Base-by-base conservation (phyloP, 2,329 filamentous ascomycete genomes). In the Cytospora schulzeri region DNA sequence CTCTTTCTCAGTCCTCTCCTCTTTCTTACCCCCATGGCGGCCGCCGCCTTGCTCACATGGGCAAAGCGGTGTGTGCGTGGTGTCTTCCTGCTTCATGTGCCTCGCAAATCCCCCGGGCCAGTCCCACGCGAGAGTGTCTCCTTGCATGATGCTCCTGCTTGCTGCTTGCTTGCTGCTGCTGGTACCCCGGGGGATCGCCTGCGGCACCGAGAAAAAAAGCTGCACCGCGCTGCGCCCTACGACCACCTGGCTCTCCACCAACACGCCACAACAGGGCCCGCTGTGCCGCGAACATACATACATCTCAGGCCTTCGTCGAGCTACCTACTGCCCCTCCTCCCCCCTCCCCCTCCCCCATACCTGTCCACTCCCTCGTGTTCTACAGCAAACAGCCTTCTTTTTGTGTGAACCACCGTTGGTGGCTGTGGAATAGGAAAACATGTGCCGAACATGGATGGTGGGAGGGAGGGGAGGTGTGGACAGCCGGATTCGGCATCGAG, bases 161-260 rank as follows among this genome's bases (percentile, higher is more conserved):
- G 29, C 29, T 31, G 29, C 5, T 45, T 19, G n/a, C n/a, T n/a
- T n/a, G 38, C 15, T n/a, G 38, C 51, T 48, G 51, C 59, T 61
- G 15, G 33, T 45, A 31, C 29, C 22, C 59, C 50, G 29, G 31
- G 50, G 52, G 52, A 38, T 62, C 53, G 38, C 38, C 38, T 61
- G 28, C 26, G 52, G 29, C 22, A 8, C 38, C 38, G 38, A n/a
- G n/a, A n/a, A n/a, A n/a, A n/a, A n/a, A 5, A 41, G 33, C 33
- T 35, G 33, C 33, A 35, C 52, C 50, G 60, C 50, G 60, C 52
- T 50, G 60, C 50, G 60, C 60, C 60, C 55, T 38, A 56, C 52
- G 8, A 35, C 38, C 28, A 62, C 60, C 48, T 33, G 52, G 35
- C 41, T 50, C 28, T 11, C 52, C 38, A 54, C 60, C 60, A 61